phyloP scores from a whole-genome alignment of 2,329 filamentous ascomycete genomes.

The Colletotrichum camelliae region DNA sequence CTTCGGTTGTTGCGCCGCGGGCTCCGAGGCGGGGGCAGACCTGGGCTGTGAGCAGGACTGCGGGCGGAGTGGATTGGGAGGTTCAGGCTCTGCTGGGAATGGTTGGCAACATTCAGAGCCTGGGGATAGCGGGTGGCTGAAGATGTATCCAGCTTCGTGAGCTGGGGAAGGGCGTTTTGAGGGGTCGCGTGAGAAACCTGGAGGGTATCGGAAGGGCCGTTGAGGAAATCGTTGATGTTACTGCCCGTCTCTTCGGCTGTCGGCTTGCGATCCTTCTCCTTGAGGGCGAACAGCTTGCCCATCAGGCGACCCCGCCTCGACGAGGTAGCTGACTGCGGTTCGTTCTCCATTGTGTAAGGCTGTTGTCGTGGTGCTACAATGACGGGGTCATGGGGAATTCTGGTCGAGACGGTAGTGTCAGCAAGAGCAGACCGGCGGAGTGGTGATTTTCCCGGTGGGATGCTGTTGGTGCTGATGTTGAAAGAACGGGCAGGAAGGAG shows the following conservation, averaged over 20 bases:
- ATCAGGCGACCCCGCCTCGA: slow-evolving; percentile 63
- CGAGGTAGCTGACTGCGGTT: slow-evolving; percentile 38
- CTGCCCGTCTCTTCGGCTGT: slow-evolving; percentile 40
- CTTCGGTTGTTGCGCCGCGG: slow-evolving; percentile 62
- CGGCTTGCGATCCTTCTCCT: slow-evolving; percentile 49
- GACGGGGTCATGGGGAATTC: slow-evolving; percentile 13
- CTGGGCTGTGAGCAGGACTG: slow-evolving; percentile 31
- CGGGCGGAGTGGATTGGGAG: slow-evolving; percentile 48
- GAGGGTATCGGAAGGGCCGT: slow-evolving; percentile 59
- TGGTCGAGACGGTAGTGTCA: neutral
- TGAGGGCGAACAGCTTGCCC: slow-evolving; percentile 65
- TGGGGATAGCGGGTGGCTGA: slow-evolving; percentile 61
- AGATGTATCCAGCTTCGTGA: slow-evolving; percentile 59
- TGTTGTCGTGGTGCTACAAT: slow-evolving; percentile 17
- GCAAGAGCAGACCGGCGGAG: neutral
- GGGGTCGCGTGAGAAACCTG: slow-evolving; percentile 56
- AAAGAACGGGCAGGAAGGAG: neutral
- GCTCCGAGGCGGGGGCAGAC: slow-evolving; percentile 34
- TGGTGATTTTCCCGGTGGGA: neutral
- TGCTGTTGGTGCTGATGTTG: neutral
- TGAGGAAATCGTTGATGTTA: slow-evolving; percentile 65
- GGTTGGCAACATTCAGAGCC: slow-evolving; percentile 50
- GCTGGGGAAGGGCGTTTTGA: slow-evolving; percentile 47
- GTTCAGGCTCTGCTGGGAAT: slow-evolving; percentile 48
- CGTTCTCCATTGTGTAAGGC: slow-evolving; percentile 48